Conservation (phyloP, 257 asterid genomes). For the Eucommia ulmoides region DNA sequence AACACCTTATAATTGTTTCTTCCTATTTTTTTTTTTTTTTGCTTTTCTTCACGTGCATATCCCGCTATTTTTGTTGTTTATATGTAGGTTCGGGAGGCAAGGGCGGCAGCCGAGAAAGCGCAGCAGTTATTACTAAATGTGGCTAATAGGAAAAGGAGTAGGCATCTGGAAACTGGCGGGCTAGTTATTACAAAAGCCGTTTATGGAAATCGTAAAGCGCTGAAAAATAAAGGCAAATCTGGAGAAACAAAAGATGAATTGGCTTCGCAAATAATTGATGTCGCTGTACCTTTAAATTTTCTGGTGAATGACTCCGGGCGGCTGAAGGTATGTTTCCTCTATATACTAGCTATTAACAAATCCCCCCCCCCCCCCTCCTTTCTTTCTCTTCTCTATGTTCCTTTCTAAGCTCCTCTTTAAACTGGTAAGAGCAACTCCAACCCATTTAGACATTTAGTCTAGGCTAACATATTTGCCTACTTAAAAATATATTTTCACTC, state of each 20-base stretch:
- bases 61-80: background rate
- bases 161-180: constrained; percentile 62
- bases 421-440: no score
- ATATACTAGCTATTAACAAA: no score
- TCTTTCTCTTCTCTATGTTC: no score
- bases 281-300: constrained; percentile 77
- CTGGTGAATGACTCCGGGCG: constrained; percentile 70
- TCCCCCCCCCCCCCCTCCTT: no score
- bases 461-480: no score
- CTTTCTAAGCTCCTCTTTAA: no score
- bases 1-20: no score
- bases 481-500: no score
- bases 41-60: no score
- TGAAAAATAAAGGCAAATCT: constrained; percentile 22
- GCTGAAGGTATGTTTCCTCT: constrained; percentile 63
- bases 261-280: constrained; percentile 60
- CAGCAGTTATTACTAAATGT: constrained; percentile 78
- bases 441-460: no score
- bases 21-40: no score
- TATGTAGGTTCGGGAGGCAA: constrained; percentile 65
- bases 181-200: constrained; percentile 56
- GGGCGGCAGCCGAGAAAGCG: constrained; percentile 82
- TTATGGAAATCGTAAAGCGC: constrained; percentile 55
- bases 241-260: constrained; percentile 45
- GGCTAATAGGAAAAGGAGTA: constrained; percentile 64